Conservation (phyloP, 2,329 filamentous ascomycete genomes). For the Cladophialophora carrionii region DNA sequence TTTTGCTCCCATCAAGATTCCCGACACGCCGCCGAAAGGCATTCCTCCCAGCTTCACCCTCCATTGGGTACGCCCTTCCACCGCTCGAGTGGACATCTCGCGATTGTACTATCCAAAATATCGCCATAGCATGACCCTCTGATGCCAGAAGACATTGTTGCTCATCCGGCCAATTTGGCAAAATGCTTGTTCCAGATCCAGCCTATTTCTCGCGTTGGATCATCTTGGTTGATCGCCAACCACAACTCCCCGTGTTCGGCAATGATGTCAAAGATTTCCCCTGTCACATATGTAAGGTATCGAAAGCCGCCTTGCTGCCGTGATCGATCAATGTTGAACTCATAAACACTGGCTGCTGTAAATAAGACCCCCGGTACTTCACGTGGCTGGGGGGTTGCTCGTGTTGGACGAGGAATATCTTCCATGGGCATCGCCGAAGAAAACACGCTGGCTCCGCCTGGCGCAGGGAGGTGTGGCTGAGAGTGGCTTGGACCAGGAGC, state of each 20-base stretch:
- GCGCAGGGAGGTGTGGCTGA: slow-evolving; percentile 57
- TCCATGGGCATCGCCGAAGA: slow-evolving; percentile 83
- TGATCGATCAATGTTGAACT: slow-evolving; percentile 93
- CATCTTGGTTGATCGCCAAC: slow-evolving; percentile 97
- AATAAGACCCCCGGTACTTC: slow-evolving; percentile 71
- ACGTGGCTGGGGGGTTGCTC: slow-evolving; percentile 40
- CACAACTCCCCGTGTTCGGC: slow-evolving; percentile 96
- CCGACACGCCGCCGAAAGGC: background rate
- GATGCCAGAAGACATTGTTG: background rate
- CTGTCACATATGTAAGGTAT: slow-evolving; percentile 92
- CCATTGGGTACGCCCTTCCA: background rate
- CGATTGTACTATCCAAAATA: slow-evolving; percentile 9
- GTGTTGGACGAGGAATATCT: slow-evolving; percentile 58
- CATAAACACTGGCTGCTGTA: slow-evolving; percentile 89
- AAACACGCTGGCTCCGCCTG: slow-evolving; percentile 63
- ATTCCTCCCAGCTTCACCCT: background rate
- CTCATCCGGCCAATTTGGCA: slow-evolving; percentile 56
- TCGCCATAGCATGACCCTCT: background rate
- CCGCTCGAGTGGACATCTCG: background rate
- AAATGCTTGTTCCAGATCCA: slow-evolving; percentile 99
- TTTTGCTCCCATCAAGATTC: background rate
- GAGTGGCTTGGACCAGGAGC: slow-evolving; percentile 47
- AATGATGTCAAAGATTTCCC: slow-evolving; percentile 92
- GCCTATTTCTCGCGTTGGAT: slow-evolving; percentile 74
- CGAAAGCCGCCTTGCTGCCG: slow-evolving; percentile 93